Evolutionary conservation across 257 asterid species (phyloP).

Genomic region (Ajuga chamaepitys): DNA sequence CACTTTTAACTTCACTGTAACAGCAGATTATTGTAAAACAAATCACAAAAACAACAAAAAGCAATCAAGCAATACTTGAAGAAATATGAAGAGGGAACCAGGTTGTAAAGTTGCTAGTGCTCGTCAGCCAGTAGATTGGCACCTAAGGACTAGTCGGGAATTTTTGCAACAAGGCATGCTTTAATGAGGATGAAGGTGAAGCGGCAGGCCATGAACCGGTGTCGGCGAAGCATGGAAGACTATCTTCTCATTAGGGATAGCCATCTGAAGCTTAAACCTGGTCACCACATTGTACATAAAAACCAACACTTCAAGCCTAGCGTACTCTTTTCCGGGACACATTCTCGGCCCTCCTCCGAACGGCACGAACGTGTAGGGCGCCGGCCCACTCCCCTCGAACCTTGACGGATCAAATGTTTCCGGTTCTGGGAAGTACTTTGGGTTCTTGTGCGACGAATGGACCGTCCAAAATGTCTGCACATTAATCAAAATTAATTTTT

Average conservation of each 20-base stretch:
- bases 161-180: too few relatives aligned
- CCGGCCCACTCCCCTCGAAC: conserved; percentile 18
- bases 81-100: too few relatives aligned
- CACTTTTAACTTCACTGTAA: too few relatives aligned
- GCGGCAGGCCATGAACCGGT: conserved; percentile 40
- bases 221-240: conserved; percentile 33
- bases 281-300: conserved; percentile 46
- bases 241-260: conserved; percentile 39
- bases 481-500: background rate
- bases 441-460: conserved; percentile 43
- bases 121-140: too few relatives aligned
- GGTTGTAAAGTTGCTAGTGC: too few relatives aligned
- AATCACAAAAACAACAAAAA: too few relatives aligned
- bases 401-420: conserved; percentile 46
- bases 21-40: too few relatives aligned
- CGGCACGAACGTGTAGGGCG: conserved; percentile 36
- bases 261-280: conserved; percentile 32
- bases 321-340: conserved; percentile 54
- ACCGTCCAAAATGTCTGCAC: conserved; percentile 50
- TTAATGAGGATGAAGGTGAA: conserved; percentile 41
- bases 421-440: conserved; percentile 41
- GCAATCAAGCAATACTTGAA: too few relatives aligned
- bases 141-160: too few relatives aligned
- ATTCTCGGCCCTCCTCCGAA: conserved; percentile 48
- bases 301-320: conserved; percentile 36